phyloP scores from a whole-genome alignment of 306 rosid genomes.

The Glycine tomentella region DNA sequence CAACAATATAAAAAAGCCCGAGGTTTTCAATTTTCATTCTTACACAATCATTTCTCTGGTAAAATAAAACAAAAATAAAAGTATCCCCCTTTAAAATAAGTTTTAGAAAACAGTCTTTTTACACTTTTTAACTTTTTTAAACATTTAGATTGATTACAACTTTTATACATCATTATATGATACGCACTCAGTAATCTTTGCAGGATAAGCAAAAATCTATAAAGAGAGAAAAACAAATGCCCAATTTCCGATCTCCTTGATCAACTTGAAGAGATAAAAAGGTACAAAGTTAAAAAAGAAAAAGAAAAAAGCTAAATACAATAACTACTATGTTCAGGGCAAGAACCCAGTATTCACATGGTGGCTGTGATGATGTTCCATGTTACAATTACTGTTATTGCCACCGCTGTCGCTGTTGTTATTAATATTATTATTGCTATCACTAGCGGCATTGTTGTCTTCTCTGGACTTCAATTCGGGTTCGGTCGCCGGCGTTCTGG shows the following conservation, averaged over 20 bases:
- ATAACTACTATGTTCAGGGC: slow-evolving; percentile 49
- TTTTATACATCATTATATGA: neutral
- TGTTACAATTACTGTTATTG: neutral
- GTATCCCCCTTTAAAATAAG: no score
- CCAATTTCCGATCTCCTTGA: slow-evolving; percentile 39
- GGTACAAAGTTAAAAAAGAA: neutral
- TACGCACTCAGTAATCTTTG: neutral
- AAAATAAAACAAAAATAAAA: neutral
- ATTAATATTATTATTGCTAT: neutral
- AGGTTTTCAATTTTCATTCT: slow-evolving; percentile 3
- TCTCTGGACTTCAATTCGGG: slow-evolving; percentile 49
- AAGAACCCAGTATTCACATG: slow-evolving; percentile 42
- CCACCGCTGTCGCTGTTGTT: neutral
- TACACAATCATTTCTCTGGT: neutral
- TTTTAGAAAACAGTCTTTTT: neutral
- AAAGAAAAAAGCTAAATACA: neutral
- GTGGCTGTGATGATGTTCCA: slow-evolving; percentile 25
- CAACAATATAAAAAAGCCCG: neutral
- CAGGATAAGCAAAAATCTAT: neutral
- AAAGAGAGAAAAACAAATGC: neutral
- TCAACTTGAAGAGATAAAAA: slow-evolving; percentile 23
- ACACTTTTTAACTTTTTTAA: slow-evolving; percentile 12
- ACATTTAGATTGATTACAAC: neutral
- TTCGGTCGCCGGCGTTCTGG: slow-evolving; percentile 25
- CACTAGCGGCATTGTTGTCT: slow-evolving; percentile 44